Percentiles rank a stretch among this genome's conserved stretches.
phyloP scores from a whole-genome alignment of 2,329 filamentous ascomycete species.

The Aaosphaeria arxii region DNA sequence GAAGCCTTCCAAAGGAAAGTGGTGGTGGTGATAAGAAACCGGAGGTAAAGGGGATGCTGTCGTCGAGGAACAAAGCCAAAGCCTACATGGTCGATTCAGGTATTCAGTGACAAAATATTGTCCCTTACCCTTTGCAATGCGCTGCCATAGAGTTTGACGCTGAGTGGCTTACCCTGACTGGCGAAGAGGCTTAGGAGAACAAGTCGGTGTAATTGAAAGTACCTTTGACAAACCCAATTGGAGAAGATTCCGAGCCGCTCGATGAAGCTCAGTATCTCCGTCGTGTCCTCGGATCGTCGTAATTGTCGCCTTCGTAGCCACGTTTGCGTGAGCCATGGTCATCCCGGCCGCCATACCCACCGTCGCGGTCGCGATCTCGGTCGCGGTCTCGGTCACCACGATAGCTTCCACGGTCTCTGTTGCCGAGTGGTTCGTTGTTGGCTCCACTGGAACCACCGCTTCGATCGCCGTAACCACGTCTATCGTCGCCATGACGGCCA shows the following conservation, averaged over 20 bases:
- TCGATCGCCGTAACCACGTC: constrained; percentile 18
- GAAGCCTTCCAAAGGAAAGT: background rate
- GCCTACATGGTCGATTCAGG: too few species aligned
- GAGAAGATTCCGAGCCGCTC: constrained; percentile 13
- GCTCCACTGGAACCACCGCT: constrained; percentile 59
- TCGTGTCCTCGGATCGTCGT: constrained; percentile 69
- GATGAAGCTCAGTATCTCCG: constrained; percentile 53
- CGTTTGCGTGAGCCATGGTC: constrained; percentile 52
- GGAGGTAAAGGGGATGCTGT: too few species aligned
- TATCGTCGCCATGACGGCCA: constrained; percentile 20
- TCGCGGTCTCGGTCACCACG: constrained; percentile 41
- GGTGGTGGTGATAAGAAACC: too few species aligned
- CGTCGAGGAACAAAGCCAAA: too few species aligned
- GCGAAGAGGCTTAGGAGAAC: constrained; percentile 24
- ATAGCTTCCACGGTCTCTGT: constrained; percentile 21
- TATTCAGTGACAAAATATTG: too few species aligned
- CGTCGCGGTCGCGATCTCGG: constrained; percentile 33
- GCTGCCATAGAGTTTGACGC: constrained; percentile 10
- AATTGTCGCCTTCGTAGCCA: constrained; percentile 70
- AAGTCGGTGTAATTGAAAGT: constrained; percentile 30
- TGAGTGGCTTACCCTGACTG: constrained; percentile 33
- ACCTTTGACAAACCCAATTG: constrained; percentile 39
- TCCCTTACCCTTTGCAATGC: too few species aligned
- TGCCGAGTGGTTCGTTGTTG: constrained; percentile 79
- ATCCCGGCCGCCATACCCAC: constrained; percentile 9